Percentiles rank a stretch among this genome's conserved stretches.
Evolutionary conservation across 179 eudicot genomes (phyloP).

Genomic region (Dionaea muscipula): DNA sequence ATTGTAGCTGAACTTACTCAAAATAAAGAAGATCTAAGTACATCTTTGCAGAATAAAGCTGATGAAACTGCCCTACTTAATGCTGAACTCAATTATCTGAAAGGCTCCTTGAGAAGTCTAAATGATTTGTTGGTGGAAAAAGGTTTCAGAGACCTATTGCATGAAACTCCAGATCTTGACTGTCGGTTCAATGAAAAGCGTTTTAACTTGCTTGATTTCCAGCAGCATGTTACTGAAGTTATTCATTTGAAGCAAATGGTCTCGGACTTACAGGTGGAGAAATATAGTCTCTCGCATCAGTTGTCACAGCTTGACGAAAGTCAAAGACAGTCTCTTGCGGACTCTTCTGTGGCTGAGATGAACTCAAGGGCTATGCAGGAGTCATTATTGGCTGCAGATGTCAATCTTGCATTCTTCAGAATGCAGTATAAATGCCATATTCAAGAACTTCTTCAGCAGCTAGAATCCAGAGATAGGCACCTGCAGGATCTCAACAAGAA

Average conservation of each 20-base stretch:
- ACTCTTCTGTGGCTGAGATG: conserved; percentile 19
- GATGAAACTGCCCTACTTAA: conserved; percentile 36
- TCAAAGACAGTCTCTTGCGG: conserved; percentile 21
- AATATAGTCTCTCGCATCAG: conserved; percentile 19
- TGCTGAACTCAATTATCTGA: conserved; percentile 40
- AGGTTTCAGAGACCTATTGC: conserved; percentile 30
- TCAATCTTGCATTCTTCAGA: conserved; percentile 27
- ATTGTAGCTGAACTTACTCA: conserved; percentile 30
- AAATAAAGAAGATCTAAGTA: conserved; percentile 37
- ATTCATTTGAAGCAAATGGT: conserved; percentile 20
- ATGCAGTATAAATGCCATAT: conserved; percentile 31
- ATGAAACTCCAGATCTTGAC: conserved; percentile 28
- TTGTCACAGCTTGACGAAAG: conserved; percentile 24
- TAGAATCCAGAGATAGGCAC: conserved; percentile 17
- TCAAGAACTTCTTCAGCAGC: conserved; percentile 28
- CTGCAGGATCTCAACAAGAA: conserved; percentile 24
- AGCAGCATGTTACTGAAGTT: conserved; percentile 25
- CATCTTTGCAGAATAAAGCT: conserved; percentile 29
- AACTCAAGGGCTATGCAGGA: conserved; percentile 38
- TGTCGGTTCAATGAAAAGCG: conserved; percentile 21
- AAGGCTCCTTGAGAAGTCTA: conserved; percentile 34
- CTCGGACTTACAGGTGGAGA: conserved; percentile 24
- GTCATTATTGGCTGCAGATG: conserved; percentile 36
- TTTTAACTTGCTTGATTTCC: conserved; percentile 18
- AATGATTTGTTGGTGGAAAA: conserved; percentile 43